Evolutionary conservation across 129 eudicot species (phyloP), one percentile per base, ranked within the genome.

Genomic region (Flaveria bidentis): DNA sequence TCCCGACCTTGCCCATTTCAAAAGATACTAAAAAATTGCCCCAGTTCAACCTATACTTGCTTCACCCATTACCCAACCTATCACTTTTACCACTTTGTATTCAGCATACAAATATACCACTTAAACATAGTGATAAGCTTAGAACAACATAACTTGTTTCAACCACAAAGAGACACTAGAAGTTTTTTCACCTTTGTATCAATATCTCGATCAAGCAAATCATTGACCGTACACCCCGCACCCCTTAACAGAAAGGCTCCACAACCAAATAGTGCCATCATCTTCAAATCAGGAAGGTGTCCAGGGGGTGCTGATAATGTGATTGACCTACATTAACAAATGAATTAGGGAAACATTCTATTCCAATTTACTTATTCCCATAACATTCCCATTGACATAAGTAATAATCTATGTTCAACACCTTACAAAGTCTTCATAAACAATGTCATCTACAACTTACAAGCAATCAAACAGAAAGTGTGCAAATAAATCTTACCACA

Each of bases 151-250:
- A 67, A 45, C 28, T 23, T 67, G n/a, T 41, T 76, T 67, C 44
- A 13, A 63, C 51, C 47, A 64, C 15, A 76, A 44, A 67, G 46
- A 33, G 16, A 70, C 13, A 47, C 49, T 15, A 71, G 36, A 50
- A 72, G 55, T 0, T 26, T 23, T 10, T 65, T 15, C 55, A 91
- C 99, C 97, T 94, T 89, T 42, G 83, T 89, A 80, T 94, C 99
- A 80, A 94, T 94, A 87, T 94, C 97, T 23, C 88, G 86, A 72
- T 94, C 99, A 79, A 94, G 90, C 58, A 94, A 88, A 84, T 94
- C 99, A 74, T 94, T 94, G 46, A 94, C 71, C 9, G 99, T 94
- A 77, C 99, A 94, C 11, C 99, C 99, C 9, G 99, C 99, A 67
- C 99, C 97, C 67, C 99, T 86, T 64, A 94, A 81, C 14, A 94